Evolutionary conservation across 2,329 filamentous ascomycete genomes (phyloP), one percentile per base, ranked within the genome.

Genomic region (Magnaporthiopsis incrustans): DNA sequence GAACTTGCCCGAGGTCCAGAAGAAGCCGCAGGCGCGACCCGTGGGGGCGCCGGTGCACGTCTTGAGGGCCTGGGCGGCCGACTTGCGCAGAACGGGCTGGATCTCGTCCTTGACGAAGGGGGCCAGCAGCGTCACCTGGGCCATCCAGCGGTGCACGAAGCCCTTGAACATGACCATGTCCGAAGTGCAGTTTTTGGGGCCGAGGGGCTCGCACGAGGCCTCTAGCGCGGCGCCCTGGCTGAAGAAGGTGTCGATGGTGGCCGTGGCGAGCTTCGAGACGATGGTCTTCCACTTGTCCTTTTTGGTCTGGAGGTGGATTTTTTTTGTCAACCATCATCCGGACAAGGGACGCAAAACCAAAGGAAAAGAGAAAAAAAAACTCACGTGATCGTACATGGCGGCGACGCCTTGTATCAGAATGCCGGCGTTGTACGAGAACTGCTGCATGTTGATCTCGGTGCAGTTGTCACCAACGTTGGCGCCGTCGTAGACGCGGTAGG

Each of bases 361-460:
- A 33, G 32, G 32, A 33, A 33, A 33, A 33, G 10, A 33, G 4
- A 33, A 33, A 33, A 33, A 33, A 7, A 14, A 33, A 76, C 81
- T 57, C 71, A 82, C 81, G 67, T 77, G 82, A 71, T 90, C 89
- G 73, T 88, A 91, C 83, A 91, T 85, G 67, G 85, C 86, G 0
- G 87, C 87, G 0, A 82, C 81, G 1, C 89, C 89, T 63, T 86
- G 81, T 8, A 88, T 71, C 58, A 87, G 78, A 38, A 87, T 77
- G 2, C 82, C 88, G 14, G 85, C 83, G 66, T 87, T 88, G 73
- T 90, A 89, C 0, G 86, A 86, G 77, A 87, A 90, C 67, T 89
- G 86, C 2, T 82, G 77, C 67, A 82, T 80, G 75, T 87, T 85
- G 69, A 88, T 77, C 63, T 82, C 77, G 22, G 79, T 83, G 73